Conservation (phyloP, 441 rosid genomes). For the Adansonia rubrostipa region DNA sequence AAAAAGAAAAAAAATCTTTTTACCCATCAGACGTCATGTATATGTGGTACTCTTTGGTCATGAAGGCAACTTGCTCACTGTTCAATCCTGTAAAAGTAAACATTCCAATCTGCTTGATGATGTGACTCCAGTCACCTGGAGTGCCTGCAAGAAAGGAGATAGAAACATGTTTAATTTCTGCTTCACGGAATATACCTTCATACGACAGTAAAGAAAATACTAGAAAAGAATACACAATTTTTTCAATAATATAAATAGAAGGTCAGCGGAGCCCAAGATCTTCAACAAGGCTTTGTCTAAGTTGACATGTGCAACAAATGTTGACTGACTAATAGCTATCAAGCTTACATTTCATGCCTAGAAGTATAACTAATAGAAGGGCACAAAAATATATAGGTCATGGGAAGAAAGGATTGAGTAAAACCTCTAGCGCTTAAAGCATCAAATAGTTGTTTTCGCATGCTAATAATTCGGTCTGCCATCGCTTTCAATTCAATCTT, state of each 20-base stretch:
- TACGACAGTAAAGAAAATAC: not conserved
- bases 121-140: slow-evolving; percentile 84
- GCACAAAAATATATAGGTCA: not conserved
- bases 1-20: slow-evolving; percentile 1
- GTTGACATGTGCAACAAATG: not conserved
- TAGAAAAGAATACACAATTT: not conserved
- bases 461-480: slow-evolving; percentile 73
- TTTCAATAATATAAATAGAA: not conserved
- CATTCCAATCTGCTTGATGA: slow-evolving; percentile 86
- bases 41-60: slow-evolving; percentile 68
- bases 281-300: not conserved
- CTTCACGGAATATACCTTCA: slow-evolving; percentile 13
- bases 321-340: not conserved
- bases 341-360: slow-evolving; percentile 4
- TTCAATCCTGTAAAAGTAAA: slow-evolving; percentile 78
- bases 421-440: slow-evolving; percentile 57
- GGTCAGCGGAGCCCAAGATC: not conserved
- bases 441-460: slow-evolving; percentile 61
- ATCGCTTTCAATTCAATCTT: slow-evolving; percentile 65
- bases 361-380: not conserved
- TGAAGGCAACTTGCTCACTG: slow-evolving; percentile 70
- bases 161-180: not conserved
- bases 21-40: slow-evolving; percentile 85
- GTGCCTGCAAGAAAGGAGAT: slow-evolving; percentile 50
- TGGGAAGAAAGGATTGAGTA: not conserved